These are phyloP conservation scores for Phyllosticta citriasiana DNA, from an alignment of 2,329 filamentous ascomycete genomes.

Conservation along the genomic window DNA sequence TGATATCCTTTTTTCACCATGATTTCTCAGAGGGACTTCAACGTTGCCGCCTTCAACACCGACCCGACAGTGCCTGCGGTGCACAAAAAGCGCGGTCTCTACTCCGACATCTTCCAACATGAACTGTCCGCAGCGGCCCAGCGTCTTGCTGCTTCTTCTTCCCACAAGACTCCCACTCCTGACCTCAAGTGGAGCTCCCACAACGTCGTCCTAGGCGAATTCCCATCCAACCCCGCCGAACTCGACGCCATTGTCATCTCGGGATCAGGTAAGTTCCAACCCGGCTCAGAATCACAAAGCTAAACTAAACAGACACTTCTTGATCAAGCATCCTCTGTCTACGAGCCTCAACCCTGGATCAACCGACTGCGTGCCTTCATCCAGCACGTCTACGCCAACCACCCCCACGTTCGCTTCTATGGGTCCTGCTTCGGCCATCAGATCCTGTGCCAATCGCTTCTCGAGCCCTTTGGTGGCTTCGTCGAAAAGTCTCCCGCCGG, in stretches of 20 bases:
- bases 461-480: constrained; percentile 45
- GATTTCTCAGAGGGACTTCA: constrained; percentile 8
- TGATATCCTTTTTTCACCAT: not conserved
- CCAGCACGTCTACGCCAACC: constrained; percentile 42
- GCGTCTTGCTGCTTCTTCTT: constrained; percentile 10
- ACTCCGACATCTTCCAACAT: constrained; percentile 21
- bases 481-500: constrained; percentile 38
- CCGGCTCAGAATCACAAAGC: not conserved
- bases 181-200: constrained; percentile 24
- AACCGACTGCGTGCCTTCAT: constrained; percentile 44
- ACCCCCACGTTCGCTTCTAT: constrained; percentile 34
- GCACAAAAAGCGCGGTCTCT: constrained; percentile 15
- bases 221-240: constrained; percentile 21
- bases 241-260: constrained; percentile 32
- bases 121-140: constrained; percentile 16
- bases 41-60: constrained; percentile 23
- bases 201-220: constrained; percentile 27
- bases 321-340: not conserved
- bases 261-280: constrained; percentile 20
- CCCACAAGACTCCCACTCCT: not conserved
- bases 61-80: constrained; percentile 21
- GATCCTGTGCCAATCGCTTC: constrained; percentile 43
- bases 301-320: not conserved
- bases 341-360: not conserved
- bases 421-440: constrained; percentile 37